These are phyloP conservation scores for Epichloe scottii DNA, from an alignment of 2,329 filamentous ascomycete species.

Conservation along the genomic window DNA sequence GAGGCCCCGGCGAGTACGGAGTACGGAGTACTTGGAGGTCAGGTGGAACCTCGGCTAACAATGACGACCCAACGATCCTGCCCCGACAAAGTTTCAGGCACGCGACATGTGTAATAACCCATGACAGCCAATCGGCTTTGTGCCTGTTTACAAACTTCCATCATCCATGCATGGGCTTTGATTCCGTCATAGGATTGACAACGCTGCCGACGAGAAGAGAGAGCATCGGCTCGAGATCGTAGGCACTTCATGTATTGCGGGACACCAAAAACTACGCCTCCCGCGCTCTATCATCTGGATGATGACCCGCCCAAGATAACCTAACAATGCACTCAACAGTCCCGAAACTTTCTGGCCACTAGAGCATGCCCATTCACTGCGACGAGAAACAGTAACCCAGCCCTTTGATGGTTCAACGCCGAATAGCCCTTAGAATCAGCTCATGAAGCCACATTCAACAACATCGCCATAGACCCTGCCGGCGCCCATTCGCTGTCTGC, in stretches of 20 bases:
- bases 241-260: not conserved
- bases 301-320: constrained; percentile 10
- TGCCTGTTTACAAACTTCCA: too few relatives aligned
- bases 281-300: constrained; percentile 6
- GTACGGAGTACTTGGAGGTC: not conserved
- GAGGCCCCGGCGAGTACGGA: not conserved
- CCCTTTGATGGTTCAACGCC: constrained; percentile 20
- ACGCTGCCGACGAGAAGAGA: not conserved
- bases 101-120: not conserved
- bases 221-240: not conserved
- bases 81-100: not conserved
- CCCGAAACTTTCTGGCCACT: constrained; percentile 14
- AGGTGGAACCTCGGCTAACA: constrained; percentile 24
- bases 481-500: not conserved
- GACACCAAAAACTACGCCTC: constrained; percentile 2
- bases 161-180: too few relatives aligned
- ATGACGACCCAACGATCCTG: not conserved
- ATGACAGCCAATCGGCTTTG: too few relatives aligned
- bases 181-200: too few relatives aligned
- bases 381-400: constrained; percentile 16
- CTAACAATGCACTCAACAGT: constrained; percentile 16
- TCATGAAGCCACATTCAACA: constrained; percentile 9
- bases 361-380: constrained; percentile 18
- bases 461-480: constrained; percentile 5
- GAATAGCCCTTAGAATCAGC: constrained; percentile 11